Evolutionary conservation across 345 rosid genomes (phyloP).

Genomic region (Syzygium oleosum): DNA sequence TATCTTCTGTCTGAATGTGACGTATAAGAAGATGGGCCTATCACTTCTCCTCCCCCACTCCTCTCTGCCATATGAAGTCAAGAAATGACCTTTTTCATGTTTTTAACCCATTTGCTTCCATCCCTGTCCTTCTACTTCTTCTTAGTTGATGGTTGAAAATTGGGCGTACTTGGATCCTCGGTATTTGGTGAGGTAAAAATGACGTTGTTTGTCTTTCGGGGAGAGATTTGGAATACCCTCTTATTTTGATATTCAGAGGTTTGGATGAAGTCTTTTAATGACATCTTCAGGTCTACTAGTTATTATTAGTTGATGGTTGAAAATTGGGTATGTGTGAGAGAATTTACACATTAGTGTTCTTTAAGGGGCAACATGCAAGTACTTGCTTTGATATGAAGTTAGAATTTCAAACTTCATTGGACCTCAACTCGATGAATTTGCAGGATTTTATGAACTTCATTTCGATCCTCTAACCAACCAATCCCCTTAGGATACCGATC

Average conservation of each 20-base stretch:
- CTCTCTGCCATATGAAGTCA: background rate
- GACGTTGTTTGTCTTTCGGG: too few relatives aligned
- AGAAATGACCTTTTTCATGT: background rate
- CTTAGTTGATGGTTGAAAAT: too few relatives aligned
- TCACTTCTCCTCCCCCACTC: background rate
- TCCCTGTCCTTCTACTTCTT: background rate
- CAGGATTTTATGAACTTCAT: background rate
- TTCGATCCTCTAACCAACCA: background rate
- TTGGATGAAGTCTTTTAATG: too few relatives aligned
- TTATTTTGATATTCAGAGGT: too few relatives aligned
- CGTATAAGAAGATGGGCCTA: background rate
- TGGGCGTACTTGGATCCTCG: too few relatives aligned
- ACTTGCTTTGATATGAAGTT: background rate
- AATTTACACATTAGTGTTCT: background rate
- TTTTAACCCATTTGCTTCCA: background rate
- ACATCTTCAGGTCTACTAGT: too few relatives aligned
- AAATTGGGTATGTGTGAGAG: too few relatives aligned
- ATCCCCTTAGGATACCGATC: fast-evolving
- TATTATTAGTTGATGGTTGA: too few relatives aligned
- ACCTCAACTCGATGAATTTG: background rate
- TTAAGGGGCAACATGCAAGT: background rate
- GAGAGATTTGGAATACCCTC: too few relatives aligned
- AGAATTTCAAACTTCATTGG: background rate
- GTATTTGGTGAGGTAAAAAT: too few relatives aligned
- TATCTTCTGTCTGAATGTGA: background rate